phyloP scores from a whole-genome alignment of 2,329 filamentous ascomycete genomes.

The Phaeoacremonium minimum region DNA sequence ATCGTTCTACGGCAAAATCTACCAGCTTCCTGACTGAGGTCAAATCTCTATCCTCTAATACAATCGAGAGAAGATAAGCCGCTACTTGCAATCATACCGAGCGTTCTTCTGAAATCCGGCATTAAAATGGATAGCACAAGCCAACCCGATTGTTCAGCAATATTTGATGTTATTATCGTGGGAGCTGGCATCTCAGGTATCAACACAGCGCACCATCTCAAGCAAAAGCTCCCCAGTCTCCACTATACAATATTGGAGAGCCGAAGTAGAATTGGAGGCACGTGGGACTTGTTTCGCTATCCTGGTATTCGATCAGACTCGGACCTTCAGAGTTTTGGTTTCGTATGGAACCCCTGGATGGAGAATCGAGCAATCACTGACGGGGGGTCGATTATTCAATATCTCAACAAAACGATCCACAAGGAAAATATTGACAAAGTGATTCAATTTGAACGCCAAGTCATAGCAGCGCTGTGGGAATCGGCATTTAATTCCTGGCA shows the following conservation, averaged over 20 bases:
- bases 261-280: conserved; percentile 64
- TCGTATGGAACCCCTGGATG: conserved; percentile 69
- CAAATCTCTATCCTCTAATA: no score
- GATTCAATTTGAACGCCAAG: conserved; percentile 46
- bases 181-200: conserved; percentile 72
- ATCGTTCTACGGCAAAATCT: no score
- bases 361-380: conserved; percentile 47
- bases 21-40: no score
- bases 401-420: conserved; percentile 47
- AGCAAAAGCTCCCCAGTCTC: conserved; percentile 48
- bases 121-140: no score
- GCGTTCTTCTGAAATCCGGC: no score
- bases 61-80: no score
- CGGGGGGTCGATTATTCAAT: conserved; percentile 46
- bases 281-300: conserved; percentile 76
- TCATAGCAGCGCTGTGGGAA: conserved; percentile 48
- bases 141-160: no score
- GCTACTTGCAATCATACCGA: no score
- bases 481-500: conserved; percentile 53
- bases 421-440: conserved; percentile 47
- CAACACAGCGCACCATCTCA: conserved; percentile 66
- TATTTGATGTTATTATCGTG: conserved; percentile 58
- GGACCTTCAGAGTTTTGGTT: conserved; percentile 57
- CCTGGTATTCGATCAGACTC: conserved; percentile 69
- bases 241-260: conserved; percentile 65